Evolutionary conservation across 331 rosid species (phyloP).

Genomic region (Cydonia oblonga): DNA sequence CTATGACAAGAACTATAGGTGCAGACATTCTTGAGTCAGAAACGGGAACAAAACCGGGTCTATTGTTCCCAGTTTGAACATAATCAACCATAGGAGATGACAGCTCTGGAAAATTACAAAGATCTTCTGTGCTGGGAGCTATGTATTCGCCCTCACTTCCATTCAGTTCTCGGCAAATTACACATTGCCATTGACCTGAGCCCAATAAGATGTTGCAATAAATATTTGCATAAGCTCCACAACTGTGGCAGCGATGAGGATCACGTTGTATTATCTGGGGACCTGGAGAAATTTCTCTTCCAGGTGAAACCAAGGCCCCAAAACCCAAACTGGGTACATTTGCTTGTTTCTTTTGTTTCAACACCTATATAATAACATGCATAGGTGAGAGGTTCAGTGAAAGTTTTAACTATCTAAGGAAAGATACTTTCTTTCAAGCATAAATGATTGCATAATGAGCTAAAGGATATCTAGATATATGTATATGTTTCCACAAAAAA

Average conservation of each 20-base stretch:
- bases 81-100: conserved; percentile 80
- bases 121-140: conserved; percentile 67
- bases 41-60: conserved; percentile 96
- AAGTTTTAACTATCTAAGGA: not conserved
- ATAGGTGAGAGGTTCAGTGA: not conserved
- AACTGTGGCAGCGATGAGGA: conserved; percentile 87
- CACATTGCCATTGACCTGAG: conserved; percentile 99
- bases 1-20: conserved; percentile 83
- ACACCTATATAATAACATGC: conserved; percentile 32
- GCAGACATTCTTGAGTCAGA: conserved; percentile 89
- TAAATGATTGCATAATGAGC: too few species aligned
- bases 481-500: not conserved
- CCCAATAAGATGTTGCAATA: conserved; percentile 76
- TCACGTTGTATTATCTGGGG: conserved; percentile 82
- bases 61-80: conserved; percentile 75
- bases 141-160: conserved; percentile 81
- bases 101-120: conserved; percentile 65
- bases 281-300: conserved; percentile 67
- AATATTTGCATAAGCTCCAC: conserved; percentile 87
- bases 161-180: conserved; percentile 71
- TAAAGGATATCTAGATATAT: too few species aligned
- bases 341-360: conserved; percentile 80
- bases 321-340: conserved; percentile 95
- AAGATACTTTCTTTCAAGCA: conserved; percentile 1
- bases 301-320: conserved; percentile 92